Conservation (phyloP, 371 early-diverging fungal genomes). For the Pancytospora philotis region DNA sequence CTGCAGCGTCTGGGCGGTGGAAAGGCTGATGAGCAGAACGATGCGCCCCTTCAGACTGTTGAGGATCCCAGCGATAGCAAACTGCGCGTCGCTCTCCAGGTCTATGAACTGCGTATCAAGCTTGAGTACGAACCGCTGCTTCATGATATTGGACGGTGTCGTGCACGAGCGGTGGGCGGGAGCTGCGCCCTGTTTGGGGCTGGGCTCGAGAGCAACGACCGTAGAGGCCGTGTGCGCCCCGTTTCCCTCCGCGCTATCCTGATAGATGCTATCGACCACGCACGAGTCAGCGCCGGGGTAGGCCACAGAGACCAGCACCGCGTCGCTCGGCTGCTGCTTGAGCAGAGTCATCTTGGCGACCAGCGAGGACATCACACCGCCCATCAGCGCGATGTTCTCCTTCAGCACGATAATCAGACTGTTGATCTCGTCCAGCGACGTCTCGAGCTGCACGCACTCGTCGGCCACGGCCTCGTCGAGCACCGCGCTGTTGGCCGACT, state of each 20-base stretch:
- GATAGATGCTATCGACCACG: background rate
- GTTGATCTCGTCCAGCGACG: conserved; percentile 20
- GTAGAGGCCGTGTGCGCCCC: background rate
- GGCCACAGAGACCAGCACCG: background rate
- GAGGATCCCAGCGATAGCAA: conserved; percentile 27
- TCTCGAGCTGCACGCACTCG: background rate
- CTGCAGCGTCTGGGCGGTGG: conserved; percentile 24
- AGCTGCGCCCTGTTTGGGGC: background rate
- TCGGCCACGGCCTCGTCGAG: background rate
- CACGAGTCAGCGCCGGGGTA: background rate
- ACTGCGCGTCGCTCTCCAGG: conserved; percentile 16
- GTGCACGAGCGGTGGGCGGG: background rate
- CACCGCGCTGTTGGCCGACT: background rate
- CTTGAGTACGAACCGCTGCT: conserved; percentile 8
- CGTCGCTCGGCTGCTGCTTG: conserved; percentile 3
- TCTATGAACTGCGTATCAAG: conserved; percentile 38
- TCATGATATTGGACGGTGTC: background rate
- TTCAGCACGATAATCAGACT: conserved; percentile 17
- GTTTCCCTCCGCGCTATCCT: background rate
- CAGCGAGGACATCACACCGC: background rate
- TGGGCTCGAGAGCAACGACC: background rate
- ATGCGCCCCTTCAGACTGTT: conserved; percentile 34
- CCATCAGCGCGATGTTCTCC: background rate
- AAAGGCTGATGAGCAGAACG: conserved; percentile 27
- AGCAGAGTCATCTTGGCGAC: conserved; percentile 10